Evolutionary conservation across 257 asterid genomes (phyloP), one percentile per base, ranked within the genome.

Genomic region (Nicotiana tomentosiformis): DNA sequence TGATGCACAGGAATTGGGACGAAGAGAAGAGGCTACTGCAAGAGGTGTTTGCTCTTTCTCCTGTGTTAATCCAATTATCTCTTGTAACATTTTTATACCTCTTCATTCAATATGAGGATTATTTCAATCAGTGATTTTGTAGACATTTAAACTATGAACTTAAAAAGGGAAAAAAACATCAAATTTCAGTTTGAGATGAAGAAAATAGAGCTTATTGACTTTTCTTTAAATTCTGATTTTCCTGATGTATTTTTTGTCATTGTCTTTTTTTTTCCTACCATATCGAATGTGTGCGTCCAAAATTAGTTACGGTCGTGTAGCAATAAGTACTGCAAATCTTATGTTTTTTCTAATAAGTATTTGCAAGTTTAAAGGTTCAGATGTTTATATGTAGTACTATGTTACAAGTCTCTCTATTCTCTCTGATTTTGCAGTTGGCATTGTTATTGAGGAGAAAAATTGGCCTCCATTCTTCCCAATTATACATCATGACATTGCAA

Each of bases 391-490:
- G 64, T 70, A 20, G 23, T 20, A 20, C 23, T 20, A 53, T 53
- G 4, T 78, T 67, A 49, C 70, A 26, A 35, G 61, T 76, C 67
- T 81, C 60, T 74, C 82, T 85, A 87, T 84, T 78, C 30, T 49
- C 85, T 66, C 89, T 85, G 62, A 78, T 32, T 78, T 32, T 89
- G 94, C 94, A 88, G 94, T 93, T 86, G 94, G 94, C 57, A 91
- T 91, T 86, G 94, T 91, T 83, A 83, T 91, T 78, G 97, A 95
- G 90, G 93, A 87, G 85, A 95, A 94, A 89, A 95, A 95, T 62
- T 95, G 99, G 99, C 99, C 99, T 83, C 96, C 99, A 2, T 95
- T 93, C 91, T 93, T 95, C 83, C 99, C 99, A 17, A 91, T 95
- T 49, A 95, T 95, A 81, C 99, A 95, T 86, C 98, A 95, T 77